Evolutionary conservation across 1,284 basidiomycete species (phyloP), one percentile per base, ranked within the genome.

Genomic region (Coniferiporia sulphurascens): DNA sequence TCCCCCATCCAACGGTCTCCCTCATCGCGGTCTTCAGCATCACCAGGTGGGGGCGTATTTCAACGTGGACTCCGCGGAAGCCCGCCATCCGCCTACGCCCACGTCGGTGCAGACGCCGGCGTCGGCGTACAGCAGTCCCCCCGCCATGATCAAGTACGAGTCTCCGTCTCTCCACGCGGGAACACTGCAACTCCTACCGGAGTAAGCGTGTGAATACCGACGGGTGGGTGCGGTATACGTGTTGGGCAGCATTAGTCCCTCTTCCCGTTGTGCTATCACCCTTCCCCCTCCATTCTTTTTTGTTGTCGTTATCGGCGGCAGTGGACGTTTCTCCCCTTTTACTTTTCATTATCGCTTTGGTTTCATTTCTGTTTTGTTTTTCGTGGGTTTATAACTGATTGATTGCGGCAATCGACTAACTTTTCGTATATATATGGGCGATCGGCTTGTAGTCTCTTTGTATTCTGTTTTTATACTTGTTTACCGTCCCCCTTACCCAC

Each of bases 131-230:
- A 55, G 46, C 52, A 60, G 52, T 34, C 43, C 56, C 15, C 64
- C 65, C 63, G 55, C 57, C 58, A 65, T 65, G 67, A 65, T 69
- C 65, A 69, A 66, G 69, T 70, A 68, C 69, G 69, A 68, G 63
- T 69, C 69, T 53, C 52, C 58, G 58, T 55, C 58, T 59, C 58
- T 54, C 58, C 58, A 19, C 52, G 52, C 52, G 48, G 50, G 52
- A 44, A 45, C 27, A 22, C 54, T 56, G 55, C 68, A 66, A 64
- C 67, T 68, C 65, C 67, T 66, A 66, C 69, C 67, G 69, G 69
- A 68, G 69, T 70, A 68, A 71, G 67, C 66, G 69, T 67, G 55
- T 60, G 44, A 57, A 22, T n/a, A 9, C 34, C 7, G 1, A 7
- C 38, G 36, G 45, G 56, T 49, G 5, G 27, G 27, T 27, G 27